Base-by-base conservation (phyloP, 75 land plant genomes). In the Selaginella moellendorffii region DNA sequence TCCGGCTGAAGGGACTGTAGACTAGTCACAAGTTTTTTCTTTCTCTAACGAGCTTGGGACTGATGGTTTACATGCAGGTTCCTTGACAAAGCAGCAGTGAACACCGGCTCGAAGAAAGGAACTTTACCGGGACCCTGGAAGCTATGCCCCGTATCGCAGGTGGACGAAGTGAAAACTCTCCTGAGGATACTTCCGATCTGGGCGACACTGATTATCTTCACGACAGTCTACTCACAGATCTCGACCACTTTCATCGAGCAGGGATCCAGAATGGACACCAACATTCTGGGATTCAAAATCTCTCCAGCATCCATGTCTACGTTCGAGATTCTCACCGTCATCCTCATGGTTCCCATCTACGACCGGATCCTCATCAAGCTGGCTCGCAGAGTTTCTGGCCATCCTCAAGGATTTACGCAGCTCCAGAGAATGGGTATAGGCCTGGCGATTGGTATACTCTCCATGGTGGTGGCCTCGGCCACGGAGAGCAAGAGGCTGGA, bases 231-330 rank as follows among this genome's bases (percentile, higher is more conserved):
- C 24, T 19, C 59, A 2, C 59, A 56, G 24, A 19, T 56, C 19
- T 8, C 59, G n/a, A 56, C 59, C 21, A 56, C 59, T 9, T 56
- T 56, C 24, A 25, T 56, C 5, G 59, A 56, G 24, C 59, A 56
- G n/a, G 59, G n/a, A 21, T 19, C 8, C 8, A 56, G 59, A 19
- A 56, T 56, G 59, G 59, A 56, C 24, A 56, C 8, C 9, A 8
- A 56, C 23, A 9, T 56, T 5, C 23, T 19, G 19, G 24, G 24
- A 56, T 89, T 83, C 74, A 51, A 63, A 8, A 60, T 86, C 60
- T 86, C 93, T 2, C 72, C 95, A 2, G 81, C 90, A 19, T 72
- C 79, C 74, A 81, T 85, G 84, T 73, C 81, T 0, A 63, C 65
- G 30, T 80, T 86, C 25, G 86, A 86, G 52, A 78, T 80, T 21